Percentiles rank a stretch among this genome's conserved stretches.
These are phyloP conservation scores for Sugiyamaella neomexicana DNA, from an alignment of 1,139 yeast genomes.

Conservation along the genomic window DNA sequence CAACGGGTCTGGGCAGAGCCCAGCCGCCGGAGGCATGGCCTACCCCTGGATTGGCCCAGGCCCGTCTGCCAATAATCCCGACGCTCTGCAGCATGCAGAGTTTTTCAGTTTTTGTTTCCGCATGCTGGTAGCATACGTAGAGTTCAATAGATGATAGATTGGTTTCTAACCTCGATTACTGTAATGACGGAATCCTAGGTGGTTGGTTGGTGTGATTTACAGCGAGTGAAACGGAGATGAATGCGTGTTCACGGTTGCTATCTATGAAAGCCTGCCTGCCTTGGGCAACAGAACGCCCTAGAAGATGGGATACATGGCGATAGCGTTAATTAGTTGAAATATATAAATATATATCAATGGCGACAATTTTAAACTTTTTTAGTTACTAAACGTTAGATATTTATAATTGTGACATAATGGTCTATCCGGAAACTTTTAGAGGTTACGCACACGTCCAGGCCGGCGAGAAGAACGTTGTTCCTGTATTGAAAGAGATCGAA, in stretches of 20 bases:
- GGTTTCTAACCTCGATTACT: too few species aligned
- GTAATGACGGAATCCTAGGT: too few species aligned
- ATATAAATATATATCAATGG: neutral
- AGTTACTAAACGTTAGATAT: too few species aligned
- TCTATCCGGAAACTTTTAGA: constrained; percentile 18
- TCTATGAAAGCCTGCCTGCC: neutral
- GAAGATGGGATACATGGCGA: neutral
- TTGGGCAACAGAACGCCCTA: neutral
- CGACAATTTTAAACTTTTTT: neutral
- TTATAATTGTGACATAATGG: constrained; percentile 7
- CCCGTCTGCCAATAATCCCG: too few species aligned
- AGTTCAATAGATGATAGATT: too few species aligned
- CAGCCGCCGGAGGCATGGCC: too few species aligned
- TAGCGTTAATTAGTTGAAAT: neutral
- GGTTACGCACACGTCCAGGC: constrained; percentile 13
- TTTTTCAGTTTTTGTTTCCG: too few species aligned
- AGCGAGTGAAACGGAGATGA: neutral
- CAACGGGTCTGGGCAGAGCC: too few species aligned
- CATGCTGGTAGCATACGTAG: too few species aligned
- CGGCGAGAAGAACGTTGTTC: constrained; percentile 16
- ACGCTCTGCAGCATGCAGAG: too few species aligned
- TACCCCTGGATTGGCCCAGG: too few species aligned
- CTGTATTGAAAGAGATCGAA: constrained; percentile 17
- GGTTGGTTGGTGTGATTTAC: too few species aligned
- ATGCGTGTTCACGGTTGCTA: neutral